Percentiles rank a stretch among this genome's conserved stretches.
phyloP scores from a whole-genome alignment of 192 early-diverging fungal species.

The Linnemannia schmuckeri region DNA sequence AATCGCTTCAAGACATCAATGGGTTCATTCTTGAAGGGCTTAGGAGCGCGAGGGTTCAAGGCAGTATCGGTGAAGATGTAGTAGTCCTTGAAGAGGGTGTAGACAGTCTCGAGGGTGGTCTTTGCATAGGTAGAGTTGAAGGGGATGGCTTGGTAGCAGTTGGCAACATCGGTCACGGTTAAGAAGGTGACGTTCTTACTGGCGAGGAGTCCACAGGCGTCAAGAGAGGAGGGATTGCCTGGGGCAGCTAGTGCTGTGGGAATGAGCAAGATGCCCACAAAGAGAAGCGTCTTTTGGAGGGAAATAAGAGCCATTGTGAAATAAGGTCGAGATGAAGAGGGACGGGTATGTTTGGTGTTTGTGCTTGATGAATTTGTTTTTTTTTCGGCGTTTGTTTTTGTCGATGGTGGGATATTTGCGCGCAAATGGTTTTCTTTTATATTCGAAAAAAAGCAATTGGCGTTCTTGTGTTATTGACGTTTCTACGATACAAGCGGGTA shows the following conservation, averaged over 20 bases:
- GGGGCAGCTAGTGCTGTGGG: neutral
- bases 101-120: constrained; percentile 17
- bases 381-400: neutral
- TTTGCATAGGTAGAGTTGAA: constrained; percentile 2
- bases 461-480: no score
- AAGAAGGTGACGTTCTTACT: neutral
- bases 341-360: neutral
- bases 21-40: constrained; percentile 13
- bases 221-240: neutral
- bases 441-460: neutral
- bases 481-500: no score
- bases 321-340: neutral
- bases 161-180: neutral
- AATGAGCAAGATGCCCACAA: neutral
- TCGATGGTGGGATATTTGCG: neutral
- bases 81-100: constrained; percentile 10
- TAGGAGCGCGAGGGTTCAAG: neutral
- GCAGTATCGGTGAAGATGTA: constrained; percentile 17
- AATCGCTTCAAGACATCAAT: constrained; percentile 7
- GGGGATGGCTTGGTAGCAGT: constrained; percentile 25
- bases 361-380: no score
- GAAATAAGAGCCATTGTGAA: neutral
- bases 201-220: neutral
- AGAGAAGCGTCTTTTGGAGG: neutral
- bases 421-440: neutral